phyloP scores from a whole-genome alignment of 208 protist species.

The Acanthamoeba divionensis region DNA sequence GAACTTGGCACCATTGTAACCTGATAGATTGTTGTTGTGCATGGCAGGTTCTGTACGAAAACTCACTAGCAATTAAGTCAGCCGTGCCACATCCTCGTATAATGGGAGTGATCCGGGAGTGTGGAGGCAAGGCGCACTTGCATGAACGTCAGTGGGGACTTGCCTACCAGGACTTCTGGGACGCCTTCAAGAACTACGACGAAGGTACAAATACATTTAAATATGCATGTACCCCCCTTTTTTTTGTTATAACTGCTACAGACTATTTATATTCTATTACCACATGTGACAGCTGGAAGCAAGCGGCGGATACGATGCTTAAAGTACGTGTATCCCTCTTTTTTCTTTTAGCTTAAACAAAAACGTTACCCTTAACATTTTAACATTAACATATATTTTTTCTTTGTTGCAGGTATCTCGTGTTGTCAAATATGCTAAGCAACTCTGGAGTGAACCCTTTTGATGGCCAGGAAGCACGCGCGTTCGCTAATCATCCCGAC shows the following conservation, averaged over 20 bases:
- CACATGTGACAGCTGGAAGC: not conserved
- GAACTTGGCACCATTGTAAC: not conserved
- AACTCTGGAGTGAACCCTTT: slow-evolving; percentile 90
- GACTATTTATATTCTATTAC: not conserved
- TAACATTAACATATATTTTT: slow-evolving; percentile 59
- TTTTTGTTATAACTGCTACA: not conserved
- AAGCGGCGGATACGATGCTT: not conserved
- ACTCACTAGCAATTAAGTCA: slow-evolving; percentile 68
- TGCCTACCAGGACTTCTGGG: slow-evolving; percentile 91
- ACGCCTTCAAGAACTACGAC: slow-evolving; percentile 90
- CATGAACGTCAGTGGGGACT: slow-evolving; percentile 81
- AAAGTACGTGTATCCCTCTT: not conserved
- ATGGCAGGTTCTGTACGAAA: slow-evolving; percentile 69
- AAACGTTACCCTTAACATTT: not conserved
- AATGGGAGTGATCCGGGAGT: slow-evolving; percentile 90
- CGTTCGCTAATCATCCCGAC: slow-evolving; percentile 81
- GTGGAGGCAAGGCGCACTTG: slow-evolving; percentile 86
- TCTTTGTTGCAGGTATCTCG: slow-evolving; percentile 89
- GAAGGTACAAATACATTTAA: slow-evolving; percentile 67
- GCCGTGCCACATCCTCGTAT: slow-evolving; percentile 87
- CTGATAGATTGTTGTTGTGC: not conserved
- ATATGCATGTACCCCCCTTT: not conserved
- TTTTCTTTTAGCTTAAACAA: too few species aligned
- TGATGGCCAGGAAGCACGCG: slow-evolving; percentile 88
- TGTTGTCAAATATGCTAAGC: slow-evolving; percentile 89